Evolutionary conservation across 371 early-diverging fungal genomes (phyloP).

Genomic region (Mucor irregularis): DNA sequence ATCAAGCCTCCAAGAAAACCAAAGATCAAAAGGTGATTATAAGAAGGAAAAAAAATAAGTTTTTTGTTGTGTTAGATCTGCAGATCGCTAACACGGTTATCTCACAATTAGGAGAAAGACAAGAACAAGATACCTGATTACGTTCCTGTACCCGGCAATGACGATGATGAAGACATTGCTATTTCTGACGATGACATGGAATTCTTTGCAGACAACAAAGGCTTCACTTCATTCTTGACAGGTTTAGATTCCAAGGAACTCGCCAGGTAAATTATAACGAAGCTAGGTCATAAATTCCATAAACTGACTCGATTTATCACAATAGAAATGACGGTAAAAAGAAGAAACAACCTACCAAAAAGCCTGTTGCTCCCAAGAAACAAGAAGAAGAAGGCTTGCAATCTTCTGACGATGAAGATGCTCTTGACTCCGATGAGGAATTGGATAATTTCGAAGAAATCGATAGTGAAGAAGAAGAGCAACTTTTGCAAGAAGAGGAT

Average conservation of each 20-base stretch:
- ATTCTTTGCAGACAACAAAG: constrained; percentile 47
- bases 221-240: constrained; percentile 44
- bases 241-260: constrained; percentile 45
- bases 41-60: no score
- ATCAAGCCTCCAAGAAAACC: neutral
- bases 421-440: constrained; percentile 36
- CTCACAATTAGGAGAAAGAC: constrained; percentile 1
- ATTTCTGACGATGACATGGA: constrained; percentile 69
- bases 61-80: no score
- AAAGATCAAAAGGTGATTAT: constrained; percentile 12
- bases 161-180: constrained; percentile 45
- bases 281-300: neutral
- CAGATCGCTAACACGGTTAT: no score
- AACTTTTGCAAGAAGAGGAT: constrained; percentile 21
- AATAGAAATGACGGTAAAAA: constrained; percentile 23
- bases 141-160: constrained; percentile 26
- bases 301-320: neutral
- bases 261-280: constrained; percentile 28
- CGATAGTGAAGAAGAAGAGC: constrained; percentile 25
- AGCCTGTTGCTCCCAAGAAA: constrained; percentile 8
- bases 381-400: constrained; percentile 12
- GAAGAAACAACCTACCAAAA: constrained; percentile 13
- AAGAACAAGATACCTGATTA: constrained; percentile 23
- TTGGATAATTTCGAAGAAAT: constrained; percentile 37
- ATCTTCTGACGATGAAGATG: constrained; percentile 48